phyloP scores from a whole-genome alignment of 1,139 yeast genomes.

The Taiozyma sp. region DNA sequence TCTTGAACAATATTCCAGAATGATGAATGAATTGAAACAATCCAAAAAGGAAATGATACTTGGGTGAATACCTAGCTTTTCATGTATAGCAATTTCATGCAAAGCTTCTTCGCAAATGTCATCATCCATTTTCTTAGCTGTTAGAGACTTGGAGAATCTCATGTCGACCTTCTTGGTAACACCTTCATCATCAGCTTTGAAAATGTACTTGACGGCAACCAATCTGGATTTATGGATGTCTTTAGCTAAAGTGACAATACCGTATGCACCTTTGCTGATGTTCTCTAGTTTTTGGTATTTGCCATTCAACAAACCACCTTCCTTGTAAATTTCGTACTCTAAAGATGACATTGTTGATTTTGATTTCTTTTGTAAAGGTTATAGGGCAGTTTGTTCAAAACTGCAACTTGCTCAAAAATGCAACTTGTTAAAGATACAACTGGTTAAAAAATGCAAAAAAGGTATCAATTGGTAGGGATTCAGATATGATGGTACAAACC shows the following conservation, averaged over 20 bases:
- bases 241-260: constrained; percentile 82
- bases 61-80: constrained; percentile 51
- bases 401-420: too few relatives aligned
- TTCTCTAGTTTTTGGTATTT: constrained; percentile 70
- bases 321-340: constrained; percentile 41
- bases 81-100: constrained; percentile 74
- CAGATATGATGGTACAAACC: not conserved
- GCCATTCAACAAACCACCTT: constrained; percentile 55
- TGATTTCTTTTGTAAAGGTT: not conserved
- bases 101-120: constrained; percentile 57
- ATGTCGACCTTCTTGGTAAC: constrained; percentile 22
- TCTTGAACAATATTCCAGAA: constrained; percentile 82
- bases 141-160: constrained; percentile 26
- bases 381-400: not conserved
- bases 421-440: too few relatives aligned
- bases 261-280: constrained; percentile 91
- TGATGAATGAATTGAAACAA: constrained; percentile 72
- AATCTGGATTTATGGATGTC: constrained; percentile 51
- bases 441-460: not conserved
- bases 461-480: not conserved
- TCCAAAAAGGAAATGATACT: constrained; percentile 64
- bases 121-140: constrained; percentile 28
- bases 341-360: constrained; percentile 1
- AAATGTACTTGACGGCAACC: constrained; percentile 83
- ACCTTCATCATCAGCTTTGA: constrained; percentile 29